phyloP scores from a whole-genome alignment of 257 asterid species.

The Nicotiana noctiflora region DNA sequence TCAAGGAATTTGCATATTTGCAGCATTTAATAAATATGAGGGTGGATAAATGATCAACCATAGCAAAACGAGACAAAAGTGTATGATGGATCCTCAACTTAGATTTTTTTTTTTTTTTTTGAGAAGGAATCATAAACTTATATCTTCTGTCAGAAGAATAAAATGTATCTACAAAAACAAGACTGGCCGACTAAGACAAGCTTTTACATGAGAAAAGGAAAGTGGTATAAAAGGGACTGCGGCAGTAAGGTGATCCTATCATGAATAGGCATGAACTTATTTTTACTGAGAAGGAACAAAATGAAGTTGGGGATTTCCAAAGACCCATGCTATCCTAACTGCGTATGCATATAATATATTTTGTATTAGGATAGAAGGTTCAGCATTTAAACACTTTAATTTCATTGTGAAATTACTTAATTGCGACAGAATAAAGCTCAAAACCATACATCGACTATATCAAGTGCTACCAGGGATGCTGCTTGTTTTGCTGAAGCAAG shows the following conservation, averaged over 20 bases:
- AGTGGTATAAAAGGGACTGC: not conserved
- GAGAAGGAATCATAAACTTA: not conserved
- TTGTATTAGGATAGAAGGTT: not conserved
- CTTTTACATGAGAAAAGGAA: not conserved
- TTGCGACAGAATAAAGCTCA: not conserved
- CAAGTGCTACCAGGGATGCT: conserved; percentile 67
- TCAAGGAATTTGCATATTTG: not conserved
- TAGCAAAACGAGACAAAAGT: not conserved
- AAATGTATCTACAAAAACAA: not conserved
- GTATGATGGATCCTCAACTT: not conserved
- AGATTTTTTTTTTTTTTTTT: not conserved
- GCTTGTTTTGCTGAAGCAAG: conserved; percentile 70
- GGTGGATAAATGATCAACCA: not conserved
- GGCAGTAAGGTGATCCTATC: not conserved
- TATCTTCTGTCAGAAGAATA: not conserved
- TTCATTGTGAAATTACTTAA: not conserved
- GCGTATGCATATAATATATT: not conserved
- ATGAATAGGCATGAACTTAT: not conserved
- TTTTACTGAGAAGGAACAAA: not conserved
- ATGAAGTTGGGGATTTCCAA: not conserved
- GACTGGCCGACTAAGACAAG: not conserved
- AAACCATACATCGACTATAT: conserved; percentile 55
- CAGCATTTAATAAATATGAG: not conserved
- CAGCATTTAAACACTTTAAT: not conserved
- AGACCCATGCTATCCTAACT: not conserved